A percentile compares a stretch with the other conserved stretches of the same genome.
phyloP scores from a whole-genome alignment of 2,329 filamentous ascomycete species.

The Ambrosiella cleistominuta region DNA sequence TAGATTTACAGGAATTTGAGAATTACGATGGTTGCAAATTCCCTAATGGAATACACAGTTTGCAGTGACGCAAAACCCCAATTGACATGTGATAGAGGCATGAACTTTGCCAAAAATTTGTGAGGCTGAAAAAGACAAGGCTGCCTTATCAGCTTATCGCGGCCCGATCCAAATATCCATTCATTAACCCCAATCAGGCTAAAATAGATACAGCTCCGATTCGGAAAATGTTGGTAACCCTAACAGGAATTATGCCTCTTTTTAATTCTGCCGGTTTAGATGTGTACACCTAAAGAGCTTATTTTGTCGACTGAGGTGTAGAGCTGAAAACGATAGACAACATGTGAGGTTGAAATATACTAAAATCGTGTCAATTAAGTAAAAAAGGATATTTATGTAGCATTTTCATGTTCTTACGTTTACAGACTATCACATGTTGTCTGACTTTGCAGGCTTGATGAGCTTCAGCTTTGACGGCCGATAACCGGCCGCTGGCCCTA shows the following conservation, averaged over 20 bases:
- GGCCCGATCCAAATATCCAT: neutral
- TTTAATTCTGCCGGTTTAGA: too few species aligned
- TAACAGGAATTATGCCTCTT: neutral
- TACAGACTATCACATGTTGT: too few species aligned
- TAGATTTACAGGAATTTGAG: neutral
- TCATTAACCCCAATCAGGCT: neutral
- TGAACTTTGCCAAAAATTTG: neutral
- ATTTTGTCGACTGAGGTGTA: too few species aligned
- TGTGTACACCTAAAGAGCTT: too few species aligned
- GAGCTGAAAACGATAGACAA: too few species aligned
- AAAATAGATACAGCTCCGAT: neutral
- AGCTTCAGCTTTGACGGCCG: neutral
- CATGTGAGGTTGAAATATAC: too few species aligned
- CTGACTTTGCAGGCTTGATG: too few species aligned
- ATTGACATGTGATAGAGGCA: neutral
- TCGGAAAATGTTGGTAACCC: neutral
- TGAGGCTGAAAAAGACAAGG: neutral
- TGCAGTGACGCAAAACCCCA: neutral
- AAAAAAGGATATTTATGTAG: too few species aligned
- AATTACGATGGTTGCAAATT: neutral
- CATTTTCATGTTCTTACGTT: too few species aligned
- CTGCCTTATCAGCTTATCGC: too few species aligned
- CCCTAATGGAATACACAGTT: neutral
- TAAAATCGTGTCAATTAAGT: too few species aligned
- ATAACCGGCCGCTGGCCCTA: neutral